Evolutionary conservation across 129 eudicot genomes (phyloP), one percentile per base, ranked within the genome.

Genomic region (Ambrosia trifida): DNA sequence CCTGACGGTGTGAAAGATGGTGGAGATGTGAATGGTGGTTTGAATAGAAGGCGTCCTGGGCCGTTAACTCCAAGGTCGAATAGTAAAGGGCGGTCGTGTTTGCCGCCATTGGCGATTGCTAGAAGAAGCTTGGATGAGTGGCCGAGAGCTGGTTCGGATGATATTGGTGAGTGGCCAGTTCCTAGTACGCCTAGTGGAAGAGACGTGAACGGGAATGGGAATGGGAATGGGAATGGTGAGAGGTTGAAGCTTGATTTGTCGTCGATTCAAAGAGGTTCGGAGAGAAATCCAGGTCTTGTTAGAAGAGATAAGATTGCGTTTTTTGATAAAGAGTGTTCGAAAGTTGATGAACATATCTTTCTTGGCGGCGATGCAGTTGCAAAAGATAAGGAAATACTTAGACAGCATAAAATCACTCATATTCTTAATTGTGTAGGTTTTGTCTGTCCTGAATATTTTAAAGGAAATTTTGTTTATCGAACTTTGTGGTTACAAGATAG

Each of bases 401-500:
- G 85, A 75, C 82, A 83, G 61, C 84, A 91, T 66, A 85, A 83
- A 50, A 91, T 91, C 46, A 88, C 96, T 53, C 97, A 91, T 79
- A 77, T 91, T 69, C 88, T 91, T 7, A 91, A 91, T 68, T 91
- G 97, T 79, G 96, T 91, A 53, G 97, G 97, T 28, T 88, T 85
- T 54, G 93, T 83, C 3, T 91, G 97, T 73, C 96, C 97, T 11
- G 97, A 91, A 72, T 91, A 91, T 78, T 91, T 88, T 43, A 84
- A 88, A 66, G 79, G 86, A n/a, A 91, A 91, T 69, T 87, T 91
- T 45, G 87, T 78, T 36, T 91, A 91, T 73, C 65, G 86, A 61
- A 91, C 97, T 43, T 75, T 91, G 74, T 91, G 97, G 97, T 79
- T 91, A 47, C 96, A 86, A 82, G 97, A 91, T 78, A 88, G 90